These are phyloP conservation scores for Colletotrichum graminicola DNA, from an alignment of 2,329 filamentous ascomycete species.

Conservation along the genomic window DNA sequence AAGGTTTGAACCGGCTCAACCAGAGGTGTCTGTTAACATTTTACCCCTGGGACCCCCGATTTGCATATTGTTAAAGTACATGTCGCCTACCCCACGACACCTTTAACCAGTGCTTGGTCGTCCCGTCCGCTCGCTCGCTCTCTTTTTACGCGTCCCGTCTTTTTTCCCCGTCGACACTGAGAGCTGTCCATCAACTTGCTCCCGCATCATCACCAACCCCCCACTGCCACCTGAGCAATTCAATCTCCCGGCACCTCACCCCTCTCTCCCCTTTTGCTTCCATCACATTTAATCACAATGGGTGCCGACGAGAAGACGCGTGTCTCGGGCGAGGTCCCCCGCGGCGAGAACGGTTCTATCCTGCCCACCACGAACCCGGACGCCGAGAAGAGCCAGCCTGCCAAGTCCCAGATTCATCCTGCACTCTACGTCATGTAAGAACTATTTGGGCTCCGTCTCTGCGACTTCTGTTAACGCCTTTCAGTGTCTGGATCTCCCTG, in stretches of 20 bases:
- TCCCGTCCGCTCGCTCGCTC: constrained; percentile 44
- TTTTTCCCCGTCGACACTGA: constrained; percentile 17
- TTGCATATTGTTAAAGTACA: constrained; percentile 43
- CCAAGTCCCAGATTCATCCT: constrained; percentile 78
- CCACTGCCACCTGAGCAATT: constrained; percentile 11
- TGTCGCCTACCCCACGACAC: constrained; percentile 41
- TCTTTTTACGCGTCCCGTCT: constrained; percentile 32
- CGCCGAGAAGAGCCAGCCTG: constrained; percentile 75
- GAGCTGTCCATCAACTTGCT: constrained; percentile 26
- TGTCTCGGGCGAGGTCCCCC: constrained; percentile 80
- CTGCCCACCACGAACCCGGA: constrained; percentile 86
- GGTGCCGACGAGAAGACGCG: constrained; percentile 81
- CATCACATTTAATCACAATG: constrained; percentile 39
- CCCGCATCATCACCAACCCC: constrained; percentile 21
- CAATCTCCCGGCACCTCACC: constrained; percentile 2
- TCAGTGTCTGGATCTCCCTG: constrained; percentile 90
- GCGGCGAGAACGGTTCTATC: constrained; percentile 69
- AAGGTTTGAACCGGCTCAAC: constrained; percentile 26
- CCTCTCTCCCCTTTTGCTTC: neutral
- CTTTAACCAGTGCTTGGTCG: constrained; percentile 44
- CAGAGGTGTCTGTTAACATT: constrained; percentile 27
- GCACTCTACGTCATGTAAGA: constrained; percentile 84
- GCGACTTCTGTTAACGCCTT: constrained; percentile 25
- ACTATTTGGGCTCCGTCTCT: neutral
- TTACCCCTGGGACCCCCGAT: constrained; percentile 41